Percentiles rank a stretch among this genome's conserved stretches.
Conservation (phyloP, 306 rosid genomes). For the Spatholobus suberectus region DNA sequence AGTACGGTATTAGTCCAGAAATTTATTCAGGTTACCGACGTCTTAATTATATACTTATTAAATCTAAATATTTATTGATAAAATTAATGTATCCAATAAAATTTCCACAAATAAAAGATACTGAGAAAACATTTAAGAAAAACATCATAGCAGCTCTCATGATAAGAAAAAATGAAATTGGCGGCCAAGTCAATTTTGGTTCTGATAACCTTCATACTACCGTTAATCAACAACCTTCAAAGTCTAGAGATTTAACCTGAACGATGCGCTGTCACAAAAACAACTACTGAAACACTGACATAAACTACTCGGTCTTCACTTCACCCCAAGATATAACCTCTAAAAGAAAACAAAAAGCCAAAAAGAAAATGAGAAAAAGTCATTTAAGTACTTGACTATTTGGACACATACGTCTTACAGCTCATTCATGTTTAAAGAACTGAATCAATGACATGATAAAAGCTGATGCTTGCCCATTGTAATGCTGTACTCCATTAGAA, state of each 20-base stretch:
- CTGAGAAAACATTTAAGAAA: neutral
- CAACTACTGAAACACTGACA: constrained; percentile 8
- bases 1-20: neutral
- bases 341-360: constrained; percentile 22
- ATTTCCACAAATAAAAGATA: neutral
- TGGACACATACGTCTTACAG: constrained; percentile 44
- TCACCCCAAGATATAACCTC: constrained; percentile 21
- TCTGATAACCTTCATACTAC: neutral
- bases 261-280: constrained; percentile 18
- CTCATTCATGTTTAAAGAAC: constrained; percentile 53
- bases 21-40: neutral
- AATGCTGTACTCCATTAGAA: constrained; percentile 40
- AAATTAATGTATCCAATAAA: neutral
- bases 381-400: constrained; percentile 45
- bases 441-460: constrained; percentile 52
- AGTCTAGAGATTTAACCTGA: constrained; percentile 14
- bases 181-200: neutral
- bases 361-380: constrained; percentile 36
- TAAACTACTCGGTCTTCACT: neutral
- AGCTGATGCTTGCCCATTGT: constrained; percentile 52
- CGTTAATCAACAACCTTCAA: neutral
- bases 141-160: neutral
- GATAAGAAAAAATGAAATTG: neutral
- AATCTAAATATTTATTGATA: neutral
- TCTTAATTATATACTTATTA: too few species aligned